Percentiles rank a stretch among this genome's conserved stretches.
Evolutionary conservation across 2,329 filamentous ascomycete species (phyloP).

Genomic region (Lomentospora prolificans): DNA sequence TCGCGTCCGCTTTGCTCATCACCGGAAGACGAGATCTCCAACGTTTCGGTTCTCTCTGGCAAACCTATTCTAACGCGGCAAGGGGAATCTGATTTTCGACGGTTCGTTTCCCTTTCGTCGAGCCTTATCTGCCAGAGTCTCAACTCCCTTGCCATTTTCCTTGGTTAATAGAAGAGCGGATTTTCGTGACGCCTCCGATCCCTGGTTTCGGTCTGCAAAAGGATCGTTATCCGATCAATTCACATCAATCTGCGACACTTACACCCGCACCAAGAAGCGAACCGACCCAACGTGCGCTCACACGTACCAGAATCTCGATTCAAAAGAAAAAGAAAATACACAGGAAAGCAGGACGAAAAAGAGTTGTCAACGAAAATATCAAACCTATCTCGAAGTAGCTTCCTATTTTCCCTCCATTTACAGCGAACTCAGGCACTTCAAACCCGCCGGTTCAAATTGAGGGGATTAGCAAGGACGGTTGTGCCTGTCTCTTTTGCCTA

Average conservation of each 20-base stretch:
- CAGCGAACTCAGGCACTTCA: background rate
- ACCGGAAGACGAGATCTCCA: background rate
- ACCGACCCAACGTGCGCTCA: background rate
- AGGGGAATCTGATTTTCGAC: background rate
- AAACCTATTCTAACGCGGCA: background rate
- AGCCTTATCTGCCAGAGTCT: background rate
- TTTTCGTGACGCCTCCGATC: background rate
- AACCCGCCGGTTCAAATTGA: background rate
- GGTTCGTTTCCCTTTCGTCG: background rate
- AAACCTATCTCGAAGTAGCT: background rate
- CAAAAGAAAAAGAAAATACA: background rate
- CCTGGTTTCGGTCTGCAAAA: background rate
- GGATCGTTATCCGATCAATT: background rate
- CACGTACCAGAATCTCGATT: background rate
- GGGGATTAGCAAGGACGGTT: background rate
- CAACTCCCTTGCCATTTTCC: background rate
- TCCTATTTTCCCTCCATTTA: background rate
- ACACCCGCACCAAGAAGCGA: background rate
- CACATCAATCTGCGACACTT: constrained; percentile 1
- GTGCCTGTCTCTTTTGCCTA: background rate
- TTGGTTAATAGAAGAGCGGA: background rate
- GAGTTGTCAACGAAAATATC: background rate
- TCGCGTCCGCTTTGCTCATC: background rate
- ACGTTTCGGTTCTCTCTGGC: background rate
- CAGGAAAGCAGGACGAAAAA: background rate